Base-by-base conservation (phyloP, 768 basidiomycete genomes). In the Gautieria morchelliformis region DNA sequence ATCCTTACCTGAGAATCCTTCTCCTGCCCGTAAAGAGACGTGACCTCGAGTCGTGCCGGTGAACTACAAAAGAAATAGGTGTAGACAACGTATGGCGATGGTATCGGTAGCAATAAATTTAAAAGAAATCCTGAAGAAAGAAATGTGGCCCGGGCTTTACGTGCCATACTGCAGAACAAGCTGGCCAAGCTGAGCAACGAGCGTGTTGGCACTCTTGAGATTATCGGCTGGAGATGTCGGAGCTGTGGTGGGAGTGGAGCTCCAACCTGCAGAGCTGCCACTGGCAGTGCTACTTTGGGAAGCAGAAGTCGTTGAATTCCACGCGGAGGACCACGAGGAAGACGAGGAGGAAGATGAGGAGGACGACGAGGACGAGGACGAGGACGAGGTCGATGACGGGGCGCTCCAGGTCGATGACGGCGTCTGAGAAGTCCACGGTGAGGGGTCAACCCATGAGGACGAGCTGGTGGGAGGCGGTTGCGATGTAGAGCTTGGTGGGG, bases 401-500 rank as follows among this genome's bases (percentile, higher is more conserved):
- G 41, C 10, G 41, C 39, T 20, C 27, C 48, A 59, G n/a, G 42
- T 48, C 15, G 30, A 27, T 41, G 22, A 22, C 27, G 27, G 5
- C 63, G 20, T 53, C 59, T 59, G 4, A 59, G 32, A 50, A 59
- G 51, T 52, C 51, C 51, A 52, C n/a, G 55, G 52, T 10, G 51
- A 53, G 40, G 58, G 42, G 45, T 39, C 53, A 58, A 32, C 39
- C 53, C 53, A 56, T 22, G 33, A 17, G 19, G 58, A 41, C 24
- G 58, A 32, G 20, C 53, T 20, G 6, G 60, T 60, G 22, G 61
- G 22, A 33, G 61, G 62, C 4, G 63, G 32, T 47, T 58, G 20
- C 1, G 53, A 66, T 19, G 63, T 62, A 1, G 68, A 60, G 17
- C 63, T 56, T 14, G 69, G 62, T 12, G 67, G 62, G 19, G 68